Evolutionary conservation across 2,329 filamentous ascomycete species (phyloP).

Genomic region (Ceratocystis papillata): DNA sequence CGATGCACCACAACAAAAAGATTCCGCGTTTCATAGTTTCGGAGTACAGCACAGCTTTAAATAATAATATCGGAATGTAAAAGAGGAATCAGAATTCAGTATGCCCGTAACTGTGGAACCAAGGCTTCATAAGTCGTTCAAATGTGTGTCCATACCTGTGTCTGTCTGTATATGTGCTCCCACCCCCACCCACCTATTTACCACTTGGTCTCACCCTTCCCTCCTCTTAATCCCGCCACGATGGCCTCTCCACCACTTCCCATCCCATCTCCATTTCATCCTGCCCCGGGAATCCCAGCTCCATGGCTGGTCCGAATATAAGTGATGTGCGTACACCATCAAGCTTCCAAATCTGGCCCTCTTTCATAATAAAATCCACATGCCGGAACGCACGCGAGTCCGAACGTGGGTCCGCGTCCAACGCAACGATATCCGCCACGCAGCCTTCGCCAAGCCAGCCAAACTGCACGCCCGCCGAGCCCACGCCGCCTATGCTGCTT

Average conservation of each 20-base stretch:
- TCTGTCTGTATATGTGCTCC: neutral
- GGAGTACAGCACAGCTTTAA: neutral
- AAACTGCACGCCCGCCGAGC: slow-evolving; percentile 32
- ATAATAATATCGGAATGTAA: neutral
- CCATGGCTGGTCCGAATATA: slow-evolving; percentile 14
- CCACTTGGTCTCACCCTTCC: neutral
- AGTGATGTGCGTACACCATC: slow-evolving; percentile 27
- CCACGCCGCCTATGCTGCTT: neutral
- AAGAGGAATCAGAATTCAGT: slow-evolving; percentile 3
- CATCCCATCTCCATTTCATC: slow-evolving; percentile 23
- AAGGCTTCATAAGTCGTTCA: slow-evolving; percentile 17
- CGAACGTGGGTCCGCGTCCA: slow-evolving; percentile 36
- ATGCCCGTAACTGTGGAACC: slow-evolving; percentile 15
- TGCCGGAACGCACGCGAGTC: slow-evolving; percentile 37
- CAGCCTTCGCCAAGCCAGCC: slow-evolving; percentile 41
- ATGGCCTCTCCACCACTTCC: slow-evolving; percentile 24
- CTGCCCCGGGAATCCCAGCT: neutral
- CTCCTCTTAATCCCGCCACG: slow-evolving; percentile 14
- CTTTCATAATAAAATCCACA: slow-evolving; percentile 48
- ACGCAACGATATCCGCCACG: slow-evolving; percentile 42
- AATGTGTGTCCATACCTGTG: neutral
- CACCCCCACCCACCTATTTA: neutral
- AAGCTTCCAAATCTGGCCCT: slow-evolving; percentile 41
- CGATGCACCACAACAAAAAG: neutral
- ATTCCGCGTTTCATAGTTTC: neutral